These are phyloP conservation scores for Hypoxylon sp. DNA, from an alignment of 2,329 filamentous ascomycete genomes.

Conservation along the genomic window DNA sequence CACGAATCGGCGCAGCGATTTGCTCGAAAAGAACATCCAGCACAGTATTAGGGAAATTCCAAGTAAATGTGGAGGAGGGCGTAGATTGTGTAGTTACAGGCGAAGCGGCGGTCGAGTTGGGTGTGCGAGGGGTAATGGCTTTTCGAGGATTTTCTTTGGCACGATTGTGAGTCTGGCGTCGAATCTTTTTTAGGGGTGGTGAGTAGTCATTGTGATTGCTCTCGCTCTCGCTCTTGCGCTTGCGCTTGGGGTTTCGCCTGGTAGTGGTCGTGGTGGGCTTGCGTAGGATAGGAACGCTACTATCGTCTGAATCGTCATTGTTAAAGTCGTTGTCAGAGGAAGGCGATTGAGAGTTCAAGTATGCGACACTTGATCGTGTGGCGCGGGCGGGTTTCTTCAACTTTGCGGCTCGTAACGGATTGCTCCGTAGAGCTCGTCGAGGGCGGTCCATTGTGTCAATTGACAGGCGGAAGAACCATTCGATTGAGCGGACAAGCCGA, in stretches of 20 bases:
- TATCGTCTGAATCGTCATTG: conserved; percentile 10
- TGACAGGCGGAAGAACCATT: conserved; percentile 32
- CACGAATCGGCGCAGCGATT: conserved; percentile 72
- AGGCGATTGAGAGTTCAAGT: conserved; percentile 37
- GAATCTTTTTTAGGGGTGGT: conserved; percentile 16
- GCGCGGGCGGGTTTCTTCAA: conserved; percentile 48
- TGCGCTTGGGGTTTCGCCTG: conserved; percentile 13
- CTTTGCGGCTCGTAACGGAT: conserved; percentile 52
- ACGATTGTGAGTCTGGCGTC: conserved; percentile 17
- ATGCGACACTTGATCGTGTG: conserved; percentile 46
- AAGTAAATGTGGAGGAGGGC: conserved; percentile 62
- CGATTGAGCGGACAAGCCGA: conserved; percentile 4
- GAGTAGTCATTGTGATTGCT: conserved; percentile 17
- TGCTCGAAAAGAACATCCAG: conserved; percentile 79
- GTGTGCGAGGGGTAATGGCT: conserved; percentile 10
- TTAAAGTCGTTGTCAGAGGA: conserved; percentile 35
- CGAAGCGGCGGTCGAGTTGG: conserved; percentile 20
- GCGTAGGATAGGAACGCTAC: conserved; percentile 9
- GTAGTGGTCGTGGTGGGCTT: conserved; percentile 4
- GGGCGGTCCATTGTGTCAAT: conserved; percentile 50
- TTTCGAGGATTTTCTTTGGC: conserved; percentile 7
- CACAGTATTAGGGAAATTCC: conserved; percentile 74
- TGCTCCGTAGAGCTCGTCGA: conserved; percentile 47
- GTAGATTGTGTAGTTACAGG: conserved; percentile 53
- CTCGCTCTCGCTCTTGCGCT: conserved; percentile 42